These are phyloP conservation scores for Pseudogymnoascus sp. DNA, from an alignment of 2,329 filamentous ascomycete species.

Conservation along the genomic window DNA sequence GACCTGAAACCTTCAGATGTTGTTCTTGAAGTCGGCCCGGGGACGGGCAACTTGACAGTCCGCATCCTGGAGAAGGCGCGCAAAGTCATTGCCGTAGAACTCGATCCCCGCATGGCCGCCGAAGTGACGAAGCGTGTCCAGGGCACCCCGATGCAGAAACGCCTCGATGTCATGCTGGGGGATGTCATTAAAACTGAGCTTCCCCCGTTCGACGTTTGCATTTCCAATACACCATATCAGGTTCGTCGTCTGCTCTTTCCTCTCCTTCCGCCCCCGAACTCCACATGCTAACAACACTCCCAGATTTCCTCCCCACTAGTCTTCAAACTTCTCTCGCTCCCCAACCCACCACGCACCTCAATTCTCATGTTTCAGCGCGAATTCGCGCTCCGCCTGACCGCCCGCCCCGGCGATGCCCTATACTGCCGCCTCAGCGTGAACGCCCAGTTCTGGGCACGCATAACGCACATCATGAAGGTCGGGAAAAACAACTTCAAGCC, in stretches of 20 bases:
- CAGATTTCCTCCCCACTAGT: slow-evolving; percentile 85
- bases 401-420: slow-evolving; percentile 76
- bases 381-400: slow-evolving; percentile 84
- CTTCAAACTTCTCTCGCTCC: slow-evolving; percentile 74
- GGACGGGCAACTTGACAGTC: slow-evolving; percentile 82
- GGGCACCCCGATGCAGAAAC: slow-evolving; percentile 73
- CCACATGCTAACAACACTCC: slow-evolving; percentile 16
- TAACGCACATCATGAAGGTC: slow-evolving; percentile 77
- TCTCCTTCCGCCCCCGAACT: not conserved
- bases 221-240: slow-evolving; percentile 59
- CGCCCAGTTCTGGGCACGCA: slow-evolving; percentile 81
- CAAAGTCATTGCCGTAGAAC: slow-evolving; percentile 74
- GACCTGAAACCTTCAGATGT: slow-evolving; percentile 82
- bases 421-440: slow-evolving; percentile 91
- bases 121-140: slow-evolving; percentile 92
- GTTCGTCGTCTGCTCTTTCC: slow-evolving; percentile 28
- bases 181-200: slow-evolving; percentile 80
- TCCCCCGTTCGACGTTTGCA: slow-evolving; percentile 74
- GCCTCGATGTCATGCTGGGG: slow-evolving; percentile 79
- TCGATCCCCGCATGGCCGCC: slow-evolving; percentile 93
- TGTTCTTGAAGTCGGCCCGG: slow-evolving; percentile 87
- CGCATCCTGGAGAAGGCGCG: slow-evolving; percentile 82
- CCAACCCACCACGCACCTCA: slow-evolving; percentile 71
- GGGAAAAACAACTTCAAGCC: slow-evolving; percentile 95
- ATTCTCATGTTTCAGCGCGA: slow-evolving; percentile 97